Evolutionary conservation across 257 asterid genomes (phyloP).

Genomic region (Przewalskia tangutica): DNA sequence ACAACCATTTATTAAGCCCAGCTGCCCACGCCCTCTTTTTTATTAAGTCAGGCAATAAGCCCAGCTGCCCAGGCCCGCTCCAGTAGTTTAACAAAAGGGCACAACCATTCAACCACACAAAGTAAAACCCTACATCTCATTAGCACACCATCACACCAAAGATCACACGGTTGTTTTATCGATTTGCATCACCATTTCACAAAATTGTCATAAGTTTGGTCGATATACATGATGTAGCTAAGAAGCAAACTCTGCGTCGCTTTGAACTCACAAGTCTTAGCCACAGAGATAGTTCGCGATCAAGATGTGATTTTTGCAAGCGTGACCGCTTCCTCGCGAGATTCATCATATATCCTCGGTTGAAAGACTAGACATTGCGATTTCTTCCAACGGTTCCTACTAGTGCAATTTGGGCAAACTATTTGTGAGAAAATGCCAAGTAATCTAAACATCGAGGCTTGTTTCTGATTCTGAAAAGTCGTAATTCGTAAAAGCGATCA

Average conservation of each 20-base stretch:
- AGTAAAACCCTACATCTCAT: too few relatives aligned
- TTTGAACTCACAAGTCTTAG: slow-evolving; percentile 18
- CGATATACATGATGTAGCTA: slow-evolving; percentile 20
- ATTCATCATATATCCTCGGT: background rate
- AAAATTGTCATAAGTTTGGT: slow-evolving; percentile 11
- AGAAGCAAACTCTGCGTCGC: slow-evolving; percentile 15
- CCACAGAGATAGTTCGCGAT: slow-evolving; percentile 19
- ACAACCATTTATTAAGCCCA: too few relatives aligned
- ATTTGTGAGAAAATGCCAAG: too few relatives aligned
- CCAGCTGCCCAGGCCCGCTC: too few relatives aligned
- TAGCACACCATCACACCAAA: too few relatives aligned
- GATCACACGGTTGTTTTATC: background rate
- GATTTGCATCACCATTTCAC: background rate
- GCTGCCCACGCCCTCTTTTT: too few relatives aligned
- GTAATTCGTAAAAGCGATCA: too few relatives aligned
- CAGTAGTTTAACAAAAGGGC: too few relatives aligned
- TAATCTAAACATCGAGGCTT: too few relatives aligned
- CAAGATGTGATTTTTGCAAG: slow-evolving; percentile 25
- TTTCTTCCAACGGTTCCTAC: background rate
- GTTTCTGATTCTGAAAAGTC: too few relatives aligned
- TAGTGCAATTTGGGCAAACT: background rate
- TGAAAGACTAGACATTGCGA: slow-evolving; percentile 20
- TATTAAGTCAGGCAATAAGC: too few relatives aligned
- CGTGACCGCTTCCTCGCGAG: slow-evolving; percentile 7
- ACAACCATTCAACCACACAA: too few relatives aligned